Conservation (phyloP, 257 asterid genomes). For the Capsicum pubescens region DNA sequence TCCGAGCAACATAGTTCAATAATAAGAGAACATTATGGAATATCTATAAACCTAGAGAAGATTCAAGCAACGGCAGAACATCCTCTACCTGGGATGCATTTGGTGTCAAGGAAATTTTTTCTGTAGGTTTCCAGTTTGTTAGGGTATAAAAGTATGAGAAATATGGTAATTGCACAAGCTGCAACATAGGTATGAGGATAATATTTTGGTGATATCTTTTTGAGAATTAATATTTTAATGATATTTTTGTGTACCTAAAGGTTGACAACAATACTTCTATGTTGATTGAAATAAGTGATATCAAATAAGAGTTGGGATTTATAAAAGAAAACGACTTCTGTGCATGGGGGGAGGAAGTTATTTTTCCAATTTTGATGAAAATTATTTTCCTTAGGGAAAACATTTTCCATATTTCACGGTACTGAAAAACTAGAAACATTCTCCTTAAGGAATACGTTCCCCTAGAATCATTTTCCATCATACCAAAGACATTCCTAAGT, state of each 20-base stretch:
- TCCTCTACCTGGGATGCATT: slow-evolving; percentile 23
- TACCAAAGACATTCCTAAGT: background rate
- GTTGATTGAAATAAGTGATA: background rate
- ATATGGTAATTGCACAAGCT: background rate
- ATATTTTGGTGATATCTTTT: background rate
- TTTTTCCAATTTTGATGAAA: background rate
- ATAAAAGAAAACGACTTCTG: background rate
- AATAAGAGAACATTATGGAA: background rate
- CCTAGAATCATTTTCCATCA: background rate
- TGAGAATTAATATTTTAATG: background rate
- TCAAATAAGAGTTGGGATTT: slow-evolving; percentile 8
- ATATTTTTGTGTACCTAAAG: background rate
- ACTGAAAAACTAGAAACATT: background rate
- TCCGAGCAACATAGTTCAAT: background rate
- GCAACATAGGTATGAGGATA: background rate
- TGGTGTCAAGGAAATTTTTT: background rate
- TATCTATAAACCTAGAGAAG: background rate
- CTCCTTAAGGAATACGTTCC: slow-evolving; percentile 7
- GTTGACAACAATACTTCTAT: background rate
- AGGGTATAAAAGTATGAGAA: slow-evolving; percentile 17
- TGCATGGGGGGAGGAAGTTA: background rate
- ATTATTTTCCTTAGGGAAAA: background rate
- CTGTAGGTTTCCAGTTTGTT: background rate
- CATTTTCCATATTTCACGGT: background rate
- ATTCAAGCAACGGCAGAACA: background rate